Evolutionary conservation across 768 basidiomycete species (phyloP).

Genomic region (Glaciozyma martinii): DNA sequence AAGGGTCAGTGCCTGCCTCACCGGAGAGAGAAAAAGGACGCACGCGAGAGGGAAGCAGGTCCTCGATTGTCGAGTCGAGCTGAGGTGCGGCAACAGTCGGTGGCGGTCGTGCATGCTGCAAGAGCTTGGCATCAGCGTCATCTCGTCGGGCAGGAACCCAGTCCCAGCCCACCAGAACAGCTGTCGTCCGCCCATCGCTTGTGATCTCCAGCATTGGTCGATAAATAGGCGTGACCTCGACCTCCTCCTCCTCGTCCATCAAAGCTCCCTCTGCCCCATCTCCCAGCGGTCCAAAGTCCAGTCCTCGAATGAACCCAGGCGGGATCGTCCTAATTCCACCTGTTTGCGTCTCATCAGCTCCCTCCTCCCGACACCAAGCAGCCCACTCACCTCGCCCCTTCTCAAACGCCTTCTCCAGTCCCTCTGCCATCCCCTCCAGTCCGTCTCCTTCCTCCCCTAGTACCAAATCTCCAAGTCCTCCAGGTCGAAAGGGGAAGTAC

Average conservation of each 20-base stretch:
- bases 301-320: conserved; percentile 72
- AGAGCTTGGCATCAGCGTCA: too few relatives aligned
- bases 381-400: conserved; percentile 23
- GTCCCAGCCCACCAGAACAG: background rate
- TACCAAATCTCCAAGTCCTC: conserved; percentile 66
- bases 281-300: conserved; percentile 49
- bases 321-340: conserved; percentile 55
- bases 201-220: conserved; percentile 31
- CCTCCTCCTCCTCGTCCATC: conserved; percentile 36
- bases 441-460: conserved; percentile 43
- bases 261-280: conserved; percentile 38
- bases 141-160: too few relatives aligned
- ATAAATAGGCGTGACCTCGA: conserved; percentile 33
- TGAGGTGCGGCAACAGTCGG: conserved; percentile 37
- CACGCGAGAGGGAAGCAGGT: conserved; percentile 55
- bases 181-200: conserved; percentile 8
- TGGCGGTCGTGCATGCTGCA: background rate
- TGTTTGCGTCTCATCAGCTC: background rate
- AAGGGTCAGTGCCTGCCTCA: conserved; percentile 5
- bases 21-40: conserved; percentile 13
- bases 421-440: conserved; percentile 9
- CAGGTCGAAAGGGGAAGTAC: conserved; percentile 87
- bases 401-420: conserved; percentile 36
- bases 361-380: background rate
- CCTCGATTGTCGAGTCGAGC: conserved; percentile 56